Evolutionary conservation across 208 protist genomes (phyloP), one percentile per base, ranked within the genome.

Genomic region (Leishmania braziliensis): DNA sequence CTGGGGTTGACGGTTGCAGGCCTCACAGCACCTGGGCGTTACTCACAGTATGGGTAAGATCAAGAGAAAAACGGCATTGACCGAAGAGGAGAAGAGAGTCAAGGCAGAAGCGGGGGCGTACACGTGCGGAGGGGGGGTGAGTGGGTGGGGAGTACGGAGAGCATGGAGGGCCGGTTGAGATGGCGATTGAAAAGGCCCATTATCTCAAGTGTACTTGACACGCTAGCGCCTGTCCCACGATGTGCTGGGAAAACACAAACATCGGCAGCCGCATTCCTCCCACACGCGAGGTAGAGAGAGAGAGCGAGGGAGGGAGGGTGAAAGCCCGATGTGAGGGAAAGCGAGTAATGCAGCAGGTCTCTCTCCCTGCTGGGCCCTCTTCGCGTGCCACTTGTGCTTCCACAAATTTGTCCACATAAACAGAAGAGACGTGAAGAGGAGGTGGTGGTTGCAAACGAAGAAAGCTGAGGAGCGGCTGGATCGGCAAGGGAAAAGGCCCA

Each of bases 81-180:
- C 26, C 56, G 54, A 9, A 71, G 65, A 58, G 60, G 70, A 66
- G 36, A 39, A 84, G 62, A 53, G 33, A 36, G 70, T 56, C 54
- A 26, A 48, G 60, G 60, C 26, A 53, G 3, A 29, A 6, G 33
- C 43, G 39, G 2, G 29, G 18, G 20, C 29, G 29, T 6, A 39
- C 29, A 6, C 43, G 43, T 46, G 43, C 43, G 43, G 43, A 0
- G 4, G 43, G 43, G 43, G 43, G 43, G 0, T 46, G 43, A 10
- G 62, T 66, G 62, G 9, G 12, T 14, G 29, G 62, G n/a, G 9
- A 10, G 29, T 66, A 29, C 14, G 29, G 18, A 66, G 10, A 66
- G 36, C 62, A 66, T 58, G 26, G 62, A 39, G 62, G 29, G 18
- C 58, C 14, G 26, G n/a, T 5, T 12, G 23, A 2, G 62, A 29